Evolutionary conservation across 148 eudicot genomes (phyloP).

Genomic region (Fagopyrum tataricum): DNA sequence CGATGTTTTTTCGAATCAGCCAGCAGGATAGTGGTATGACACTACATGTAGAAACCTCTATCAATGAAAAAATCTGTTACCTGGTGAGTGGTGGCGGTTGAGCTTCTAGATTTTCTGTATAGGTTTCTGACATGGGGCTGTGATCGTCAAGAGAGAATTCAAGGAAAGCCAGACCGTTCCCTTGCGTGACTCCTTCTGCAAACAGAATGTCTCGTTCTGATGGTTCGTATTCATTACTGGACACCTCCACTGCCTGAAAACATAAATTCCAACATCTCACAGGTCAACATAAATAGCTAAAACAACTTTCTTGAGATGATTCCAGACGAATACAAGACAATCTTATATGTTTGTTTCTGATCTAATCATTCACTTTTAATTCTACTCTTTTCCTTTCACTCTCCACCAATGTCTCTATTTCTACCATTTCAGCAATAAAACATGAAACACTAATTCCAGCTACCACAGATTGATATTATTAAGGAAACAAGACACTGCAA

Average conservation of each 20-base stretch:
- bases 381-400: neutral
- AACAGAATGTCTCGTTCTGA: slow-evolving; percentile 85
- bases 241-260: slow-evolving; percentile 88
- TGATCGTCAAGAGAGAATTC: slow-evolving; percentile 94
- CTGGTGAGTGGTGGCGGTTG: slow-evolving; percentile 60
- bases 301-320: neutral
- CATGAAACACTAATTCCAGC: neutral
- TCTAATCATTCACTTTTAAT: neutral
- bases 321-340: neutral
- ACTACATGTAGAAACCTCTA: neutral
- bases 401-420: neutral
- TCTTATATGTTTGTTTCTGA: no score
- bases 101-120: slow-evolving; percentile 71
- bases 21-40: neutral
- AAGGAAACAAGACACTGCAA: neutral
- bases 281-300: neutral
- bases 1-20: neutral
- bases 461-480: neutral
- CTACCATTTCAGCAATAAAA: neutral
- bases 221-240: slow-evolving; percentile 96
- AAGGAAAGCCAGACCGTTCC: slow-evolving; percentile 91
- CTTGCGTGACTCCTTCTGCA: slow-evolving; percentile 97
- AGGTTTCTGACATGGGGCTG: slow-evolving; percentile 89
- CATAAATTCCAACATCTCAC: neutral
- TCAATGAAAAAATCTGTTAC: slow-evolving; percentile 24